Percentiles rank a stretch among this genome's conserved stretches.
Evolutionary conservation across 1,284 basidiomycete species (phyloP).

Genomic region (Rhodotorula glutinis): DNA sequence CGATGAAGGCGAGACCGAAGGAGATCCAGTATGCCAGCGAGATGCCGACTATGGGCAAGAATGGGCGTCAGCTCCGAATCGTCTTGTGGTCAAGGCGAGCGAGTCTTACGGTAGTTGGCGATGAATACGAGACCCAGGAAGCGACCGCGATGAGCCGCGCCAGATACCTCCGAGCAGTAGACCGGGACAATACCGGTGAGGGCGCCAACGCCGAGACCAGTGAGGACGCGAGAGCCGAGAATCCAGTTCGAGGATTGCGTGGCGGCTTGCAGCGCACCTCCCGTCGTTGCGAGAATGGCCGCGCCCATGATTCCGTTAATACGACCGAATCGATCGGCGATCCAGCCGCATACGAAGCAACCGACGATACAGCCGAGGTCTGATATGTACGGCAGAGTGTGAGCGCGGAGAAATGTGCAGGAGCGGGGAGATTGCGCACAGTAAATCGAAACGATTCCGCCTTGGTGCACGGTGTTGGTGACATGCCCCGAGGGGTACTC

Average conservation of each 20-base stretch:
- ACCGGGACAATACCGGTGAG: slow-evolving; percentile 55
- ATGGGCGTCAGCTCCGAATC: background rate
- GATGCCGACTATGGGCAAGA: slow-evolving; percentile 48
- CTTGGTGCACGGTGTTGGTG: slow-evolving; percentile 56
- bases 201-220: slow-evolving; percentile 55
- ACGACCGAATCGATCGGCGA: slow-evolving; percentile 49
- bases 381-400: background rate
- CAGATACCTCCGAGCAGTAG: slow-evolving; percentile 50
- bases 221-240: slow-evolving; percentile 56
- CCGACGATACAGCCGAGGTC: slow-evolving; percentile 56
- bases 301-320: slow-evolving; percentile 54
- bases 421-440: slow-evolving; percentile 9
- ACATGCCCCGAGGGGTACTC: slow-evolving; percentile 55
- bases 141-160: slow-evolving; percentile 32
- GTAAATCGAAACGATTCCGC: slow-evolving; percentile 51
- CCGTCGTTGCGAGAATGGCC: slow-evolving; percentile 53
- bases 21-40: slow-evolving; percentile 59
- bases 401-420: slow-evolving; percentile 36
- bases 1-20: slow-evolving; percentile 51
- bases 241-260: slow-evolving; percentile 57
- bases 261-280: slow-evolving; percentile 56
- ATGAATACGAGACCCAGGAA: slow-evolving; percentile 38
- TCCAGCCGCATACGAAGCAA: slow-evolving; percentile 54
- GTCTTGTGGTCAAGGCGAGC: background rate
- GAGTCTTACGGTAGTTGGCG: background rate